phyloP scores from a whole-genome alignment of 345 rosid genomes.

The Boechera divaricarpa region DNA sequence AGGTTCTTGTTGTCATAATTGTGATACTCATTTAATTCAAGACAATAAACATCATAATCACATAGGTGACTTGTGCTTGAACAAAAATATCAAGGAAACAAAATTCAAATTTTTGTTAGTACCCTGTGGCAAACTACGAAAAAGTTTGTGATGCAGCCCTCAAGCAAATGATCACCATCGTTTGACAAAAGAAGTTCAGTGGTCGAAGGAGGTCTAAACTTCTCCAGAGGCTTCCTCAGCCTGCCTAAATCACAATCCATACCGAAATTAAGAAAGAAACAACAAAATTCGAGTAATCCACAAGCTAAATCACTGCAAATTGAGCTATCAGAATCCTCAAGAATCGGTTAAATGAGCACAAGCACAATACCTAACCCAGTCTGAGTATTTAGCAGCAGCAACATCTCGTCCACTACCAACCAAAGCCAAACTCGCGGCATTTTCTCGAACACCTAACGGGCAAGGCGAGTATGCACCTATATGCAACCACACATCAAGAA shows the following conservation, averaged over 20 bases:
- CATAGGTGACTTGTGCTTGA: not conserved
- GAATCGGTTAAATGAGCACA: constrained; percentile 8
- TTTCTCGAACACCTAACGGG: constrained; percentile 56
- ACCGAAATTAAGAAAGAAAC: constrained; percentile 20
- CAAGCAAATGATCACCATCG: constrained; percentile 85
- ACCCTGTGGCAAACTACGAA: constrained; percentile 75
- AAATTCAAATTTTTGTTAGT: constrained; percentile 19
- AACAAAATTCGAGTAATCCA: constrained; percentile 11
- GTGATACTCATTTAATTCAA: not conserved
- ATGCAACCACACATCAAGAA: constrained; percentile 68
- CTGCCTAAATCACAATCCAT: constrained; percentile 50
- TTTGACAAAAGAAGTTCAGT: constrained; percentile 82
- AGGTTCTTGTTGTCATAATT: not conserved
- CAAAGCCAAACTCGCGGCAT: constrained; percentile 75
- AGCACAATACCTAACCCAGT: constrained; percentile 79
- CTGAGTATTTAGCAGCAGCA: constrained; percentile 81
- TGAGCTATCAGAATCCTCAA: constrained; percentile 21
- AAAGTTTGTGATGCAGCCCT: constrained; percentile 77
- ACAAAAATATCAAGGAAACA: not conserved
- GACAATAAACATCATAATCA: constrained; percentile 11
- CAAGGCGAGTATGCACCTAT: constrained; percentile 61
- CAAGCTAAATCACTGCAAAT: constrained; percentile 4
- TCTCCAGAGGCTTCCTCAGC: constrained; percentile 81
- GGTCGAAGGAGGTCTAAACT: constrained; percentile 69
- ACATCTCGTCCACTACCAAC: constrained; percentile 73